phyloP scores from a whole-genome alignment of 2,329 filamentous ascomycete genomes.

The Monilinia laxa region DNA sequence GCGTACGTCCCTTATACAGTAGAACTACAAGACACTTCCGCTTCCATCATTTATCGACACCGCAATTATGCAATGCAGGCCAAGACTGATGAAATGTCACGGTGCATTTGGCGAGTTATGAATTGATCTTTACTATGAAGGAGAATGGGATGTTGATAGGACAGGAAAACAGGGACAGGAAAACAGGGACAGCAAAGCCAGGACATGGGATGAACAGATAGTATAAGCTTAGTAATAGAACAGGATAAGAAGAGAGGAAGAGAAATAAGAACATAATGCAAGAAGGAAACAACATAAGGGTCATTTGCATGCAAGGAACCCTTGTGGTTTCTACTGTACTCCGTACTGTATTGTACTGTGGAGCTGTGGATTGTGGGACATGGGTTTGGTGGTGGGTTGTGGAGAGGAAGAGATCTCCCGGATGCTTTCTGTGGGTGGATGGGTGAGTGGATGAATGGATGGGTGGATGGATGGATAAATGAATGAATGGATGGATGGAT shows the following conservation, averaged over 20 bases:
- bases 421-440: not conserved
- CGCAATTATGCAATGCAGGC: conserved; percentile 12
- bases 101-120: not conserved
- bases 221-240: too few species aligned
- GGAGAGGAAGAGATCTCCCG: conserved; percentile 12
- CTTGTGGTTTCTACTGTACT: not conserved
- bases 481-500: too few species aligned
- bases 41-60: not conserved
- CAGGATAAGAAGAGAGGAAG: too few species aligned
- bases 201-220: too few species aligned
- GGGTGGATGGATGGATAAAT: not conserved
- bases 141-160: too few species aligned
- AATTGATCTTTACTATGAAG: too few species aligned
- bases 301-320: not conserved
- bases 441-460: not conserved
- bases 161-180: too few species aligned
- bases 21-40: too few species aligned
- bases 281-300: not conserved
- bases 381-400: not conserved
- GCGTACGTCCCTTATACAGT: too few species aligned
- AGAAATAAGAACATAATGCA: too few species aligned
- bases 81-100: not conserved
- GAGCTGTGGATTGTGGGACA: not conserved
- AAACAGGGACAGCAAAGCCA: too few species aligned
- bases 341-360: not conserved